phyloP scores from a whole-genome alignment of 352 stramenopile species.

The Pythium aphanidermatum region DNA sequence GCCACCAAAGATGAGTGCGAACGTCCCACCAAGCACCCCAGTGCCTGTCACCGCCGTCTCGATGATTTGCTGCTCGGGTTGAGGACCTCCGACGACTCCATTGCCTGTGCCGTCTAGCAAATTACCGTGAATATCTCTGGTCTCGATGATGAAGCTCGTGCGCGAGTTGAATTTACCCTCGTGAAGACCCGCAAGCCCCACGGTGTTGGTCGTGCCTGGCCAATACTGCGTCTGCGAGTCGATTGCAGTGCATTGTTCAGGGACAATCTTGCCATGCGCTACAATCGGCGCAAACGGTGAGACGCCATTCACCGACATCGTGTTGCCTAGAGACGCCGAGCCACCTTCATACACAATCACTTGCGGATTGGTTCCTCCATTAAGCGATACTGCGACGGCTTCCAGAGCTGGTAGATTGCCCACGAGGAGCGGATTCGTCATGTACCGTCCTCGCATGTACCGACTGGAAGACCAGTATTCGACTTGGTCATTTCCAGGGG shows the following conservation, averaged over 20 bases:
- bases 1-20: slow-evolving; percentile 65
- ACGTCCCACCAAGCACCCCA: slow-evolving; percentile 48
- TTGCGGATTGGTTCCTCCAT: slow-evolving; percentile 23
- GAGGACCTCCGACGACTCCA: slow-evolving; percentile 39
- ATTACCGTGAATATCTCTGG: slow-evolving; percentile 89
- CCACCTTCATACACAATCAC: slow-evolving; percentile 32
- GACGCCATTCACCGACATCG: slow-evolving; percentile 30
- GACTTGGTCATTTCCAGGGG: slow-evolving; percentile 32
- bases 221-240: slow-evolving; percentile 51
- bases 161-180: slow-evolving; percentile 56
- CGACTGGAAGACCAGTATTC: slow-evolving; percentile 64
- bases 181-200: slow-evolving; percentile 55
- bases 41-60: slow-evolving; percentile 56
- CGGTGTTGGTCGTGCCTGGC: slow-evolving; percentile 48
- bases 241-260: slow-evolving; percentile 58
- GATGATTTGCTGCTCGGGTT: slow-evolving; percentile 90
- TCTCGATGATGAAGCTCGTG: slow-evolving; percentile 90
- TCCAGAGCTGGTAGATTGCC: slow-evolving; percentile 37
- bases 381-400: slow-evolving; percentile 24
- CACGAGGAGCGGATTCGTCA: slow-evolving; percentile 40
- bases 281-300: slow-evolving; percentile 52
- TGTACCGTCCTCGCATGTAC: slow-evolving; percentile 39
- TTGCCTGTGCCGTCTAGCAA: slow-evolving; percentile 79
- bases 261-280: slow-evolving; percentile 51
- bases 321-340: slow-evolving; percentile 23